A percentile compares a stretch with the other conserved stretches of the same genome.
These are phyloP conservation scores for Tolypocladium guangdongense DNA, from an alignment of 2,329 filamentous ascomycete species.

Conservation along the genomic window DNA sequence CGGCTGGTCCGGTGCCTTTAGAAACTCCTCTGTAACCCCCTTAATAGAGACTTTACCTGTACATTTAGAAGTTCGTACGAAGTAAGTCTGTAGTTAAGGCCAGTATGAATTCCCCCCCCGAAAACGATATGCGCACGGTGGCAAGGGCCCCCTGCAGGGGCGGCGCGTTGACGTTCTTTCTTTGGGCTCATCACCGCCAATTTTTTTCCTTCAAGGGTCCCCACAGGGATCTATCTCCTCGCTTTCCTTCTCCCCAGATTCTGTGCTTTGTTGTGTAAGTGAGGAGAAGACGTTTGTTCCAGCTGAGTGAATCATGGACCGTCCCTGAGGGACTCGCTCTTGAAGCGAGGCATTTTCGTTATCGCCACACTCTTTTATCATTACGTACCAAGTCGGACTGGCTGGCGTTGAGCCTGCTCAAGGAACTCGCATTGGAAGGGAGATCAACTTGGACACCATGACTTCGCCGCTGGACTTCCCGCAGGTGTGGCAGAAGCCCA, in stretches of 20 bases:
- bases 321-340: neutral
- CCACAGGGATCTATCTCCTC: neutral
- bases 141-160: no score
- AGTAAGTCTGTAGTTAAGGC: no score
- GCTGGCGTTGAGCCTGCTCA: neutral
- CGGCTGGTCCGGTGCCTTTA: no score
- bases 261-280: neutral
- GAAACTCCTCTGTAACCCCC: no score
- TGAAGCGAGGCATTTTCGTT: neutral
- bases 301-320: neutral
- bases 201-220: neutral
- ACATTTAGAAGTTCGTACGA: no score
- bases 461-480: conserved; percentile 51
- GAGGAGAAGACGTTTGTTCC: neutral
- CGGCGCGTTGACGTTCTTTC: no score
- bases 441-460: conserved; percentile 7
- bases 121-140: no score
- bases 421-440: neutral
- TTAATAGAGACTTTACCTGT: no score
- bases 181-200: no score
- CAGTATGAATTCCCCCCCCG: no score
- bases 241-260: neutral
- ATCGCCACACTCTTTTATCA: neutral
- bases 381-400: no score
- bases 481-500: conserved; percentile 70